Conservation (phyloP, 1,284 basidiomycete genomes). For the Inonotus hispidus region DNA sequence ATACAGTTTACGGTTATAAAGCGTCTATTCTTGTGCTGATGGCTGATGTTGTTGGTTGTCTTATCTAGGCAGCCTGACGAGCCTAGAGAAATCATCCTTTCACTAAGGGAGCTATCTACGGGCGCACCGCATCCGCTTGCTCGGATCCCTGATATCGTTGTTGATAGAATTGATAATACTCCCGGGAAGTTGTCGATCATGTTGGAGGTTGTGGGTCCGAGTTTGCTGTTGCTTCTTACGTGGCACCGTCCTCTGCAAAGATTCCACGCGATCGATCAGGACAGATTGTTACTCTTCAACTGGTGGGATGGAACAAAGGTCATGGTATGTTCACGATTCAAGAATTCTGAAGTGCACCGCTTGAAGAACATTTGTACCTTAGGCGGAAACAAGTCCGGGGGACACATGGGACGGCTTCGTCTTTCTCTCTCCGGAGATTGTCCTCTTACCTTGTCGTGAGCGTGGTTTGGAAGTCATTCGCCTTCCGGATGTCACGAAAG, state of each 20-base stretch:
- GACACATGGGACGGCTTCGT: slow-evolving; percentile 35
- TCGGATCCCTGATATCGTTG: slow-evolving; percentile 29
- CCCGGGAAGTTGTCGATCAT: slow-evolving; percentile 26
- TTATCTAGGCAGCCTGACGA: neutral
- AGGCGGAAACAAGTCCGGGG: slow-evolving; percentile 26
- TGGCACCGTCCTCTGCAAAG: slow-evolving; percentile 20
- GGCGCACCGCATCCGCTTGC: slow-evolving; percentile 35
- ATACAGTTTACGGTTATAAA: neutral
- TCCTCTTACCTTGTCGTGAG: slow-evolving; percentile 38
- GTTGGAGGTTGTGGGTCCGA: slow-evolving; percentile 44
- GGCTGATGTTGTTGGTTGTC: slow-evolving; percentile 9
- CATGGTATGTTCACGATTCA: neutral
- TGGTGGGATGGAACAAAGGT: slow-evolving; percentile 16
- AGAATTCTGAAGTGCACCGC: slow-evolving; percentile 29
- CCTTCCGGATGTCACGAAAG: slow-evolving; percentile 18
- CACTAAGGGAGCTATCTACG: slow-evolving; percentile 22
- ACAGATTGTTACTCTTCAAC: slow-evolving; percentile 15
- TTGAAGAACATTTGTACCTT: neutral
- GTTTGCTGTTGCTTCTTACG: slow-evolving; percentile 40
- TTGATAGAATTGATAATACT: slow-evolving; percentile 27
- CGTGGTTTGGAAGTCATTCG: slow-evolving; percentile 34
- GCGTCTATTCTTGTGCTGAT: slow-evolving; percentile 23
- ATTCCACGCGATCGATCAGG: neutral
- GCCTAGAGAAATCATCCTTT: slow-evolving; percentile 20
- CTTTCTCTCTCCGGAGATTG: slow-evolving; percentile 35